These are phyloP conservation scores for Sequoia sempervirens DNA, from an alignment of 75 land plant species.

Conservation along the genomic window DNA sequence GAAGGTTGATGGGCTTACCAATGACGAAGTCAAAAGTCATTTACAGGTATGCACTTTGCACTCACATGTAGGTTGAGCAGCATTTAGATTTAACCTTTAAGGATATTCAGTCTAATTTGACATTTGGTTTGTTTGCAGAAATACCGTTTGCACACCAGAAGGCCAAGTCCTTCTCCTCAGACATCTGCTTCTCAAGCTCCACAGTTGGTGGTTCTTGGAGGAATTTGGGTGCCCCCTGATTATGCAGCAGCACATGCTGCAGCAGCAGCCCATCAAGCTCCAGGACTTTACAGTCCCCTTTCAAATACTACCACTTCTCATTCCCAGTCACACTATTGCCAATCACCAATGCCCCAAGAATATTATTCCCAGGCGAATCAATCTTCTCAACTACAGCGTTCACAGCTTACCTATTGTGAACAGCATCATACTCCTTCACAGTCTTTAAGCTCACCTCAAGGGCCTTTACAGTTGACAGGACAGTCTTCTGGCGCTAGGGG, in stretches of 20 bases:
- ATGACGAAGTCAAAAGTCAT: constrained; percentile 96
- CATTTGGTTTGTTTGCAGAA: constrained; percentile 52
- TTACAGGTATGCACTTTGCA: constrained; percentile 49
- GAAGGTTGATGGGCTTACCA: constrained; percentile 94
- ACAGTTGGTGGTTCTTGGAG: constrained; percentile 86
- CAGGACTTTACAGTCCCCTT: constrained; percentile 10
- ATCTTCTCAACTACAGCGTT: neutral
- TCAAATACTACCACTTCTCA: constrained; percentile 20
- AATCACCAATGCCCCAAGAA: constrained; percentile 21
- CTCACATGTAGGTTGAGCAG: neutral
- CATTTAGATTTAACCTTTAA: neutral
- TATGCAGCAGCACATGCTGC: constrained; percentile 51
- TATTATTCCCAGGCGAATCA: constrained; percentile 2
- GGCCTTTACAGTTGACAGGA: constrained; percentile 6
- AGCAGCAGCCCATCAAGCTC: constrained; percentile 21
- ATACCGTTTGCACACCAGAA: constrained; percentile 89
- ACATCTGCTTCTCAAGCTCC: constrained; percentile 46
- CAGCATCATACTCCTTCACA: constrained; percentile 16
- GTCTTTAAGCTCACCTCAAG: constrained; percentile 20
- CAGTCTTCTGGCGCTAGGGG: constrained; percentile 13
- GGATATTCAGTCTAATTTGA: neutral
- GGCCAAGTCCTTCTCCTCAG: constrained; percentile 69
- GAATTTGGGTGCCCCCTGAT: constrained; percentile 92
- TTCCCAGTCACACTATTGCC: constrained; percentile 24
- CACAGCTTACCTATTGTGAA: constrained; percentile 15